These are phyloP conservation scores for Priceomyces haplophilus DNA, from an alignment of 805 yeast species.

Conservation along the genomic window DNA sequence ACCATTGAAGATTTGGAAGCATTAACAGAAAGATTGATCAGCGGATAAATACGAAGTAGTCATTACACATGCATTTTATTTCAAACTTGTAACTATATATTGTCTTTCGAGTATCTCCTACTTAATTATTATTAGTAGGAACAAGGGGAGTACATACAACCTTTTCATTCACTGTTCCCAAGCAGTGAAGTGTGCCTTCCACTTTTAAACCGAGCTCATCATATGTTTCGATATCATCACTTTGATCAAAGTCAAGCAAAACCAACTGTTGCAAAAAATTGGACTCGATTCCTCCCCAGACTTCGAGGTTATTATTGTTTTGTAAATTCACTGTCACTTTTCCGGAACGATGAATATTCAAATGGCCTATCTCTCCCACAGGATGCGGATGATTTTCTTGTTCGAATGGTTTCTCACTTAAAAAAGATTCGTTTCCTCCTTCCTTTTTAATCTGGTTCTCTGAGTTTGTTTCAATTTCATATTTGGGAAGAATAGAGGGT, in stretches of 20 bases:
- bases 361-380: slow-evolving; percentile 65
- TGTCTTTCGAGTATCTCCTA: background rate
- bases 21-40: slow-evolving; percentile 56
- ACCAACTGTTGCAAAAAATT: slow-evolving; percentile 73
- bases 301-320: slow-evolving; percentile 57
- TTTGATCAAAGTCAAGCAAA: slow-evolving; percentile 43
- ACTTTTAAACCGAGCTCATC: slow-evolving; percentile 19
- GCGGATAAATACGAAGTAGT: slow-evolving; percentile 3
- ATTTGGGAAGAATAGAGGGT: slow-evolving; percentile 45
- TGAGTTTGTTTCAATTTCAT: slow-evolving; percentile 13
- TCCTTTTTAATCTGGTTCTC: slow-evolving; percentile 8
- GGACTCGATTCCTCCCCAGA: slow-evolving; percentile 67
- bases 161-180: slow-evolving; percentile 31
- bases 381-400: slow-evolving; percentile 9
- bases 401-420: background rate
- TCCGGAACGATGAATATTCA: slow-evolving; percentile 83
- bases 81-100: background rate
- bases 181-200: slow-evolving; percentile 23
- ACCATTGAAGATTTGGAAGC: slow-evolving; percentile 94
- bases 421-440: slow-evolving; percentile 7
- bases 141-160: slow-evolving; percentile 28
- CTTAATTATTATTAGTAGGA: background rate
- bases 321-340: slow-evolving; percentile 74
- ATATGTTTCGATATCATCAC: slow-evolving; percentile 22
- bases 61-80: slow-evolving; percentile 3